These are phyloP conservation scores for Peniophora sp. DNA, from an alignment of 1,284 basidiomycete genomes.

Conservation along the genomic window DNA sequence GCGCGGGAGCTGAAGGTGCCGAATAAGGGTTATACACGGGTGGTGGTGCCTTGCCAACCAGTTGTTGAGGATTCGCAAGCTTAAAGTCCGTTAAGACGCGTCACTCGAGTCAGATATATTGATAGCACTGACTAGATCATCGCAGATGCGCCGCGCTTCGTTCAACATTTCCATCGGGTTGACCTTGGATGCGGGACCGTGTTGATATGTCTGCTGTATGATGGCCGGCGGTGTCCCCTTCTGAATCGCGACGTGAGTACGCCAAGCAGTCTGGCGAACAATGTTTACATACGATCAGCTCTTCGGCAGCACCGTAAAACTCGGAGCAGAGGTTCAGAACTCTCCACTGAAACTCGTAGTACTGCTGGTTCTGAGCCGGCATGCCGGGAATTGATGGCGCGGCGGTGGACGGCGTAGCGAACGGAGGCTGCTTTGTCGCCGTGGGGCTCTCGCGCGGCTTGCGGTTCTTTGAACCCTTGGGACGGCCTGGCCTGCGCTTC, in stretches of 20 bases:
- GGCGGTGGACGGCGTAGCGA: constrained; percentile 23
- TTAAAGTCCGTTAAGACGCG: constrained; percentile 19
- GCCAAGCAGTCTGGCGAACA: constrained; percentile 3
- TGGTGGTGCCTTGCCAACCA: constrained; percentile 58
- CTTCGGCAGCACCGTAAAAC: constrained; percentile 77
- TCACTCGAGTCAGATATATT: constrained; percentile 2
- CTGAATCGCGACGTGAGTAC: constrained; percentile 26
- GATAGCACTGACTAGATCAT: constrained; percentile 49
- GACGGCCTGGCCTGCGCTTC: constrained; percentile 66
- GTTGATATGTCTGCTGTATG: constrained; percentile 70
- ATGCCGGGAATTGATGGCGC: constrained; percentile 23
- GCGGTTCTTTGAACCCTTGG: constrained; percentile 67
- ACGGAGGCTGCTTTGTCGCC: constrained; percentile 32
- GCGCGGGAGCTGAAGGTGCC: constrained; percentile 15
- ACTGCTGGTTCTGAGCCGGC: constrained; percentile 62
- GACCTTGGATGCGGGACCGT: constrained; percentile 57
- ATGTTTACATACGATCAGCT: constrained; percentile 61
- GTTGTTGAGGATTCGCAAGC: constrained; percentile 62
- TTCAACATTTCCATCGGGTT: constrained; percentile 65
- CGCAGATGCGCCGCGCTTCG: constrained; percentile 71
- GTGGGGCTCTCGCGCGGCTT: constrained; percentile 32
- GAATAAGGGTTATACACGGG: constrained; percentile 28
- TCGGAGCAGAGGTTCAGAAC: constrained; percentile 73
- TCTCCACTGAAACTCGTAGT: constrained; percentile 80
- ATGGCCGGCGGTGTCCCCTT: constrained; percentile 68